Percentiles rank a stretch among this genome's conserved stretches.
phyloP scores from a whole-genome alignment of 257 asterid species.

The Jaltomata sinuosa region DNA sequence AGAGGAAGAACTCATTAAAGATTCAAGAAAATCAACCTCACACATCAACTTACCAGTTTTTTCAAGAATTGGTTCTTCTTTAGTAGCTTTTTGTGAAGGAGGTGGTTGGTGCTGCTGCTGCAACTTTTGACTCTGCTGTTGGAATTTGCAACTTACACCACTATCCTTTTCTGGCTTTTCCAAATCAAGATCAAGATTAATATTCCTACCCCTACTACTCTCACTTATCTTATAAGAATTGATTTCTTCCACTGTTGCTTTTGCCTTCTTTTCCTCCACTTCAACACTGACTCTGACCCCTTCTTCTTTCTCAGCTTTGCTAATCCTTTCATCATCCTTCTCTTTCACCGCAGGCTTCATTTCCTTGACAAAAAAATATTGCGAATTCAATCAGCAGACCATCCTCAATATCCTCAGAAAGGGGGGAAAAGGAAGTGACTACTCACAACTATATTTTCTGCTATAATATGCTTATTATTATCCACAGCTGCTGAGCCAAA shows the following conservation, averaged over 20 bases:
- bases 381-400: not conserved
- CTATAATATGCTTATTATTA: conserved; percentile 36
- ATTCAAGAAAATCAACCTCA: not conserved
- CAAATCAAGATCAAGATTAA: conserved; percentile 60
- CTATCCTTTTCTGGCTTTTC: conserved; percentile 51
- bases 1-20: not conserved
- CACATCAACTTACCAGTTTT: conserved; percentile 40
- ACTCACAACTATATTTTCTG: conserved; percentile 36
- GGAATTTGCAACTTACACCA: conserved; percentile 23
- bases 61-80: conserved; percentile 45
- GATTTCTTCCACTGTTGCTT: conserved; percentile 20
- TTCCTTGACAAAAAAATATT: conserved; percentile 25
- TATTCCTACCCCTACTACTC: conserved; percentile 31
- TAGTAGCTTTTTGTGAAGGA: conserved; percentile 24
- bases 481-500: conserved; percentile 20
- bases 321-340: conserved; percentile 26
- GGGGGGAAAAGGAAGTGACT: not conserved
- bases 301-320: conserved; percentile 20
- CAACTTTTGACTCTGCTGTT: conserved; percentile 23
- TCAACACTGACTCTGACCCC: conserved; percentile 9
- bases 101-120: conserved; percentile 21
- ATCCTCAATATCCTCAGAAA: not conserved
- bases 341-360: conserved; percentile 16
- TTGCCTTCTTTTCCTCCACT: conserved; percentile 32
- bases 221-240: conserved; percentile 28